A percentile compares a stretch with the other conserved stretches of the same genome.
Conservation (phyloP, 176 grass and related monocot genomes). For the Elaeis guineensis region DNA sequence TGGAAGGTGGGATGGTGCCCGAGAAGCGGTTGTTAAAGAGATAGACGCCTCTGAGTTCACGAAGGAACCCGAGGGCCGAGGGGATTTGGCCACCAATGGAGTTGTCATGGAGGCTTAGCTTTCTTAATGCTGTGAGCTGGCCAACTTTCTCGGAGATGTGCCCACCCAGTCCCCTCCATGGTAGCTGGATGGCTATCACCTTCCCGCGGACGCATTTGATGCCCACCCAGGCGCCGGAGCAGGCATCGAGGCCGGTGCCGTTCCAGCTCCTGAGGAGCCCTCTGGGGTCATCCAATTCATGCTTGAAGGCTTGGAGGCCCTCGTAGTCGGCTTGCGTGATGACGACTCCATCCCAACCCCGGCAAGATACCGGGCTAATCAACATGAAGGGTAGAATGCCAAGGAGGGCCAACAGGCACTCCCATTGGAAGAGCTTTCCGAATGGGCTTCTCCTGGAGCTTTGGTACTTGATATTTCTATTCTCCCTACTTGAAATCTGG, state of each 20-base stretch:
- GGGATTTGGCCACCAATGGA: constrained; percentile 61
- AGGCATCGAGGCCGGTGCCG: constrained; percentile 75
- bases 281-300: constrained; percentile 41
- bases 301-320: constrained; percentile 70
- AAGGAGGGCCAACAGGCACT: too few relatives aligned
- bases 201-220: constrained; percentile 72
- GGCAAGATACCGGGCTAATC: neutral
- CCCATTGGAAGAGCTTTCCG: too few relatives aligned
- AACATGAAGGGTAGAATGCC: too few relatives aligned
- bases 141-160: constrained; percentile 63
- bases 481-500: too few relatives aligned
- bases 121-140: constrained; percentile 65
- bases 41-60: constrained; percentile 57
- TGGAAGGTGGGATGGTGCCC: constrained; percentile 41
- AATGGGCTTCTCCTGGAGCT: too few relatives aligned
- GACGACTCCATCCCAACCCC: constrained; percentile 49
- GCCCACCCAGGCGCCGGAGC: constrained; percentile 77
- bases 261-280: constrained; percentile 83
- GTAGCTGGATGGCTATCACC: constrained; percentile 81
- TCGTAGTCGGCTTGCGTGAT: constrained; percentile 75
- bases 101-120: constrained; percentile 92
- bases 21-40: constrained; percentile 95
- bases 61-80: constrained; percentile 48
- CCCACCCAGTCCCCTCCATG: constrained; percentile 68
- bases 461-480: too few relatives aligned